Conservation (phyloP, 768 basidiomycete genomes). For the Inosperma sp. region DNA sequence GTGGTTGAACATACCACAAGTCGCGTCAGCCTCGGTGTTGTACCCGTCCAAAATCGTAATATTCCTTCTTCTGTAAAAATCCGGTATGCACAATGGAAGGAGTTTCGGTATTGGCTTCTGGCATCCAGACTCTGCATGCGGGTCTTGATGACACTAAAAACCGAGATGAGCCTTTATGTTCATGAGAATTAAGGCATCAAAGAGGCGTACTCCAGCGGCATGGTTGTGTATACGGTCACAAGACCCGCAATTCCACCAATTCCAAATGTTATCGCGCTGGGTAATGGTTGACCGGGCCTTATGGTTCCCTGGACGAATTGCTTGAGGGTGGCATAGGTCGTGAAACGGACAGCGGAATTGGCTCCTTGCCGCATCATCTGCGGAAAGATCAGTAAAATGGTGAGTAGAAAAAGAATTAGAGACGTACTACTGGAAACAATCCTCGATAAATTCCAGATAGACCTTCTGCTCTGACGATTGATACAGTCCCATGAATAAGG, state of each 20-base stretch:
- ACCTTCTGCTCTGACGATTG: slow-evolving; percentile 84
- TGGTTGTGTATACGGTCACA: slow-evolving; percentile 89
- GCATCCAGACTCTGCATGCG: slow-evolving; percentile 95
- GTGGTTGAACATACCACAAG: slow-evolving; percentile 58
- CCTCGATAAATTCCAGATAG: slow-evolving; percentile 83
- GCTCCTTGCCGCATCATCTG: slow-evolving; percentile 98
- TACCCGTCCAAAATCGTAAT: slow-evolving; percentile 93
- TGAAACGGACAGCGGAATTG: slow-evolving; percentile 94
- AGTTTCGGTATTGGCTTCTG: slow-evolving; percentile 78
- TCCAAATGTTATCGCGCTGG: slow-evolving; percentile 85
- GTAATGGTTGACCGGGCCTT: slow-evolving; percentile 78
- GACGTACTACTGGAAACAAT: slow-evolving; percentile 84
- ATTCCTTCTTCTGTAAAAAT: slow-evolving; percentile 93
- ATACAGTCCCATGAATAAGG: slow-evolving; percentile 74
- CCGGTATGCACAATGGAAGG: slow-evolving; percentile 93
- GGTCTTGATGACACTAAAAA: slow-evolving; percentile 85
- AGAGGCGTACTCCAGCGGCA: slow-evolving; percentile 69
- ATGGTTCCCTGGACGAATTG: slow-evolving; percentile 85
- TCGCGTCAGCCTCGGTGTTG: slow-evolving; percentile 82
- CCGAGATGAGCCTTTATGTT: neutral
- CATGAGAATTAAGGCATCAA: neutral
- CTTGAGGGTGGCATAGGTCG: slow-evolving; percentile 91
- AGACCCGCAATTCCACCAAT: slow-evolving; percentile 93
- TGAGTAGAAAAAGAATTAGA: neutral
- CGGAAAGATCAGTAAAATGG: neutral